Conservation (phyloP, 1,284 basidiomycete genomes). For the Agaricales sp. region DNA sequence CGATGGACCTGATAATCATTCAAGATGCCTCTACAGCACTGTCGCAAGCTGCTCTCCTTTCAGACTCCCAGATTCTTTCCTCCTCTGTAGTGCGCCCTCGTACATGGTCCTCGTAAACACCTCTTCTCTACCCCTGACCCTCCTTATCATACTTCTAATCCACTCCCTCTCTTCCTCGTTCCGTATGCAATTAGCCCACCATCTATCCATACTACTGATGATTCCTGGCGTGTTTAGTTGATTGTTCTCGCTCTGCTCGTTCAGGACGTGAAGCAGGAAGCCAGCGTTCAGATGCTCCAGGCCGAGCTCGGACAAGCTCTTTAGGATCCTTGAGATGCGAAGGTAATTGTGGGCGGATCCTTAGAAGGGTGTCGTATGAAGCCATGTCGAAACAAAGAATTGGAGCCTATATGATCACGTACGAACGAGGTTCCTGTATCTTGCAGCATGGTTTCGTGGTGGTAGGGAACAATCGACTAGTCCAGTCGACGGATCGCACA, state of each 20-base stretch:
- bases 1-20: neutral
- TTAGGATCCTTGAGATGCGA: slow-evolving; percentile 68
- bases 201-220: slow-evolving; percentile 57
- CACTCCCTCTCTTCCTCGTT: slow-evolving; percentile 46
- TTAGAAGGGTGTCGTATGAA: too few relatives aligned
- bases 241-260: slow-evolving; percentile 54
- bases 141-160: slow-evolving; percentile 37
- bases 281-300: slow-evolving; percentile 53
- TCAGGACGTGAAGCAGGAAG: slow-evolving; percentile 59
- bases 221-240: slow-evolving; percentile 39
- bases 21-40: too few relatives aligned
- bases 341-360: slow-evolving; percentile 66
- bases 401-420: slow-evolving; percentile 32
- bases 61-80: neutral
- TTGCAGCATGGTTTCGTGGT: slow-evolving; percentile 33
- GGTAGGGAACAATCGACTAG: slow-evolving; percentile 36
- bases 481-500: slow-evolving; percentile 45
- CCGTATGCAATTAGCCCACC: slow-evolving; percentile 69
- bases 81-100: slow-evolving; percentile 27
- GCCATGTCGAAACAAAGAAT: slow-evolving; percentile 8
- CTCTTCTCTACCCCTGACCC: slow-evolving; percentile 31
- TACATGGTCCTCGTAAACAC: slow-evolving; percentile 52
- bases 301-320: slow-evolving; percentile 62
- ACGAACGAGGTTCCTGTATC: slow-evolving; percentile 60
- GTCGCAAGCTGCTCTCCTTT: neutral